phyloP scores from a whole-genome alignment of 1,284 basidiomycete species.

The Rhodotorula sp. region DNA sequence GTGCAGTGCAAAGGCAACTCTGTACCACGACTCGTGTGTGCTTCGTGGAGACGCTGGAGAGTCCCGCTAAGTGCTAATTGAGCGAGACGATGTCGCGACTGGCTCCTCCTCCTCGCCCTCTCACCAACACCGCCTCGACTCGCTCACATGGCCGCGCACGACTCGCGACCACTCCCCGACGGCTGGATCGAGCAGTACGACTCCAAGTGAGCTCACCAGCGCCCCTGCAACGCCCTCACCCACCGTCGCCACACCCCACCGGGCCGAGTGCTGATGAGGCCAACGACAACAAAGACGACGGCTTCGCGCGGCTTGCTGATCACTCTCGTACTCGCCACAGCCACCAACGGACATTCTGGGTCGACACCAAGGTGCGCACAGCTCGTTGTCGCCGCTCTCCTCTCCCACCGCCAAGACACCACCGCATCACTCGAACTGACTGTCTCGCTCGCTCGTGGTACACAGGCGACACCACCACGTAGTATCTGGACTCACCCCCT shows the following conservation, averaged over 20 bases:
- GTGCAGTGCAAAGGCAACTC: no score
- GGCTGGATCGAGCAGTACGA: slow-evolving; percentile 29
- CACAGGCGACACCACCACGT: slow-evolving; percentile 44
- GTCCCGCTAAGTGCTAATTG: no score
- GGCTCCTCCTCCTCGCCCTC: no score
- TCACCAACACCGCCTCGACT: no score
- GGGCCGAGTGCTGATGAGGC: not conserved
- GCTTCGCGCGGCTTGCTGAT: not conserved
- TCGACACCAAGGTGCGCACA: slow-evolving; percentile 17
- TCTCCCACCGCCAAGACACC: not conserved
- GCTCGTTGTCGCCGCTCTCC: not conserved
- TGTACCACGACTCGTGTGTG: no score
- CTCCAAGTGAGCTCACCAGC: not conserved
- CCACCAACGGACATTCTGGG: slow-evolving; percentile 20
- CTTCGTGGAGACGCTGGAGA: no score
- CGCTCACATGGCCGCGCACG: not conserved
- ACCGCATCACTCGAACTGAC: not conserved
- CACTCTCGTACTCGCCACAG: not conserved
- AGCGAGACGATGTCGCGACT: no score
- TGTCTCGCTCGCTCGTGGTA: not conserved
- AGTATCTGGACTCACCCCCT: slow-evolving; percentile 48
- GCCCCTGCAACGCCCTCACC: not conserved
- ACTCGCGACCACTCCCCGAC: slow-evolving; percentile 15
- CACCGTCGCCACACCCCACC: not conserved
- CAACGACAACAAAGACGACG: not conserved